Conservation (phyloP, 805 yeast species). For the Yarrowia deformans region DNA sequence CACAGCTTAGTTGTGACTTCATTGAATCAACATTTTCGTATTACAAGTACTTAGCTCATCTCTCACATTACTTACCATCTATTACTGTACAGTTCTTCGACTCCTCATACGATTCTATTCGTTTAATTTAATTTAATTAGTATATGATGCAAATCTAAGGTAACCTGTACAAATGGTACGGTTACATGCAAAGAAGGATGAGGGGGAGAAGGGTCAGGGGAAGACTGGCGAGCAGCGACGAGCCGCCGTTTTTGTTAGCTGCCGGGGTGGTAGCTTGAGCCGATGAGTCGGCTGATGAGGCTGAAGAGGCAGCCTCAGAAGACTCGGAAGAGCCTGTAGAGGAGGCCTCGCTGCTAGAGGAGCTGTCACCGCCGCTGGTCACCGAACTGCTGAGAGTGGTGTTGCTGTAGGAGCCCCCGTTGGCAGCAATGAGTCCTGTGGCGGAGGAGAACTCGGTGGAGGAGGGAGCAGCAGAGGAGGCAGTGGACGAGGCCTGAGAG, state of each 20-base stretch:
- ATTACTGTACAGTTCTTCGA: too few relatives aligned
- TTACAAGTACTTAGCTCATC: too few relatives aligned
- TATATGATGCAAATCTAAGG: slow-evolving; percentile 17
- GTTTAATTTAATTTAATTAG: too few relatives aligned
- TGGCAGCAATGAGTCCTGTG: slow-evolving; percentile 7
- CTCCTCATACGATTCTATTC: too few relatives aligned
- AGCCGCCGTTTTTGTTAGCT: slow-evolving; percentile 12
- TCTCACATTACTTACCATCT: too few relatives aligned
- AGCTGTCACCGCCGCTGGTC: background rate
- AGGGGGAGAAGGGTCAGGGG: slow-evolving; percentile 22
- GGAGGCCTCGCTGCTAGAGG: background rate
- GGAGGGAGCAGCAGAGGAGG: background rate
- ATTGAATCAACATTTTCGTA: too few relatives aligned
- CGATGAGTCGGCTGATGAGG: too few relatives aligned
- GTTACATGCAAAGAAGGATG: slow-evolving; percentile 33
- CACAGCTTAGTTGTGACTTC: too few relatives aligned
- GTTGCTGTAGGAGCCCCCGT: slow-evolving; percentile 10
- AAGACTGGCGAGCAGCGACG: slow-evolving; percentile 8
- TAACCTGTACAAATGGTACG: background rate
- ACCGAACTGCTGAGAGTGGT: slow-evolving; percentile 22
- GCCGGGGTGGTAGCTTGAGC: background rate
- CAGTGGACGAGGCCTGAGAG: background rate
- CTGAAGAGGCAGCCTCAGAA: background rate
- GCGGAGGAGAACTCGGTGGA: background rate
- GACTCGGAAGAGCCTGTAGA: background rate